Percentiles rank a stretch among this genome's conserved stretches.
These are phyloP conservation scores for Ambrosia hybrid DNA, from an alignment of 140 eudicot genomes.

Conservation along the genomic window DNA sequence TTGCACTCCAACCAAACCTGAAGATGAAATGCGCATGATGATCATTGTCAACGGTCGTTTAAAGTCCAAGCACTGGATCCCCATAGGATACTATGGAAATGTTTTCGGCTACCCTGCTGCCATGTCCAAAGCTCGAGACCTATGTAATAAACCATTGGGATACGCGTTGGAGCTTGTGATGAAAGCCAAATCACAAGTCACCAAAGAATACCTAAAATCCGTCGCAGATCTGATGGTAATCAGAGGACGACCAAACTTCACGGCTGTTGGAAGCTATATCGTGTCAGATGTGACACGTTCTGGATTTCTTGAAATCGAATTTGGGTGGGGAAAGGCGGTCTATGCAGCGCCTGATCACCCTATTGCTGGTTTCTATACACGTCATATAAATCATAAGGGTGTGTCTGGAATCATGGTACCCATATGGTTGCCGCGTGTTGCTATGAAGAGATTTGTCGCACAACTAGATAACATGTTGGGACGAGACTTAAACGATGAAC, in stretches of 20 bases:
- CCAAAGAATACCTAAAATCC: constrained; percentile 3
- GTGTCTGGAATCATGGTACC: not conserved
- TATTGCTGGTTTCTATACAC: too few species aligned
- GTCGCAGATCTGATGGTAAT: not conserved
- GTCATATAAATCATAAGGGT: not conserved
- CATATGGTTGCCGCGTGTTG: not conserved
- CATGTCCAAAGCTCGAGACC: constrained; percentile 9
- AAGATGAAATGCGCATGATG: constrained; percentile 1
- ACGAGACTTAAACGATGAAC: not conserved
- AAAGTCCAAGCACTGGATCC: not conserved
- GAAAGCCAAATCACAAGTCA: not conserved
- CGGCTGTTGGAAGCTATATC: not conserved
- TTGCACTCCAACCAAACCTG: not conserved
- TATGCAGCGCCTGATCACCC: too few species aligned
- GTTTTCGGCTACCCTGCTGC: not conserved
- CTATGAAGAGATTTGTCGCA: not conserved
- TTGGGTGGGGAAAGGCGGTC: constrained; percentile 16
- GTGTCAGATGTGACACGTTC: constrained; percentile 11
- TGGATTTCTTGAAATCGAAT: not conserved
- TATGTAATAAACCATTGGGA: not conserved
- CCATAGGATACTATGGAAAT: constrained; percentile 12
- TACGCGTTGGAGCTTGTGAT: constrained; percentile 7
- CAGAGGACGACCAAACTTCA: not conserved
- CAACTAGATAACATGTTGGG: not conserved
- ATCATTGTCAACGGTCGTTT: not conserved